phyloP scores from a whole-genome alignment of 2,329 filamentous ascomycete genomes.

The Ophiostoma populinum region DNA sequence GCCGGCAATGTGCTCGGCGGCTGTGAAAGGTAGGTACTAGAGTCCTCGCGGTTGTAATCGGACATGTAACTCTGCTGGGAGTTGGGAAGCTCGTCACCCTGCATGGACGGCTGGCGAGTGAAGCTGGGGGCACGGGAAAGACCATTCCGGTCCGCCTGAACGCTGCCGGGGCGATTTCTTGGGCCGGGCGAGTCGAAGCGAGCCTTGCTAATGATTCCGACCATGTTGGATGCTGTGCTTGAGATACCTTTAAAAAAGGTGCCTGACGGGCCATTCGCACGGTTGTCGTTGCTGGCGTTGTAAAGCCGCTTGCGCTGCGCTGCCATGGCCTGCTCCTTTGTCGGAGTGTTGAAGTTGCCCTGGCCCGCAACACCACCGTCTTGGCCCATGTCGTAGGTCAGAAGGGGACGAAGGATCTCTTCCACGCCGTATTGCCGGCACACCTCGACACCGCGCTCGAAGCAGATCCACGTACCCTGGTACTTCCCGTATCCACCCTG shows the following conservation, averaged over 20 bases:
- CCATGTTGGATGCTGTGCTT: slow-evolving; percentile 75
- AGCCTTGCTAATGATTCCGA: slow-evolving; percentile 93
- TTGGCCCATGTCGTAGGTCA: slow-evolving; percentile 67
- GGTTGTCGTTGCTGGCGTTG: slow-evolving; percentile 52
- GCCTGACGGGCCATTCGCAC: slow-evolving; percentile 49
- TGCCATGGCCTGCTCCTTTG: slow-evolving; percentile 97
- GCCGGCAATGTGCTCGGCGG: slow-evolving; percentile 20
- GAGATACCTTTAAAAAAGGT: slow-evolving; percentile 98
- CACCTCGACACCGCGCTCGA: slow-evolving; percentile 79
- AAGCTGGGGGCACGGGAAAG: slow-evolving; percentile 51
- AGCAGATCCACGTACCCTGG: slow-evolving; percentile 96
- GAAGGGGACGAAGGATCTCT: slow-evolving; percentile 53
- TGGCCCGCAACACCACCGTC: slow-evolving; percentile 56
- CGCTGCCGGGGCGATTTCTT: slow-evolving; percentile 26
- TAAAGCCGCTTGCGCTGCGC: slow-evolving; percentile 87
- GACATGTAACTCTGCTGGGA: slow-evolving; percentile 75
- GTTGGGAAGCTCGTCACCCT: slow-evolving; percentile 54
- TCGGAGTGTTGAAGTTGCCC: slow-evolving; percentile 77
- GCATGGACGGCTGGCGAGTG: slow-evolving; percentile 53
- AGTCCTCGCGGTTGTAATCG: slow-evolving; percentile 61
- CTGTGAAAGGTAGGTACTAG: slow-evolving; percentile 46
- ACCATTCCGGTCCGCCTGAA: slow-evolving; percentile 25
- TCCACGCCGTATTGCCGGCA: slow-evolving; percentile 68
- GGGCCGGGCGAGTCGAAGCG: slow-evolving; percentile 76
- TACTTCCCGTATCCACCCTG: slow-evolving; percentile 98